Evolutionary conservation across 495 filamentous ascomycete genomes (phyloP).

Genomic region (Pyrenula massariospora): DNA sequence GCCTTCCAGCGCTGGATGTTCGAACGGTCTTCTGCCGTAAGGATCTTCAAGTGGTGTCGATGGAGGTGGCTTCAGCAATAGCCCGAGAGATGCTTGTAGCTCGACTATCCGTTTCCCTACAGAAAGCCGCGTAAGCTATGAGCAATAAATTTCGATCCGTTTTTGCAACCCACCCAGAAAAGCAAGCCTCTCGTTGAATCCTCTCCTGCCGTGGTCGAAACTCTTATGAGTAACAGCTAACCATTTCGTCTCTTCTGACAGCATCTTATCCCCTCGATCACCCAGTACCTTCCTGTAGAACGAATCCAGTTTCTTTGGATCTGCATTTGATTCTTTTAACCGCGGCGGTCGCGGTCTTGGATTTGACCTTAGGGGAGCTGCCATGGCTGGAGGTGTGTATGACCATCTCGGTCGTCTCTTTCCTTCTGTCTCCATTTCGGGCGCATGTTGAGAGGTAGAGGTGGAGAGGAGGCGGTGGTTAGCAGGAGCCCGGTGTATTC

Average conservation of each 20-base stretch:
- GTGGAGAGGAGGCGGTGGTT: background rate
- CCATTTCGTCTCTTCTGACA: conserved; percentile 92
- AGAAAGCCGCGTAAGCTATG: background rate
- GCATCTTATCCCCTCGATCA: conserved; percentile 50
- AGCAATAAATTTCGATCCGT: background rate
- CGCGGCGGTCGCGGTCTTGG: conserved; percentile 18
- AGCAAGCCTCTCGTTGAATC: conserved; percentile 88
- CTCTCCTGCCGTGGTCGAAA: conserved; percentile 88
- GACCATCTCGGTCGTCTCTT: conserved; percentile 62
- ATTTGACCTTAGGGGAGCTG: conserved; percentile 50
- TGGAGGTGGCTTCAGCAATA: conserved; percentile 29
- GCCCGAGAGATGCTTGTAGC: conserved; percentile 61
- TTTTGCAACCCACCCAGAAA: conserved; percentile 57
- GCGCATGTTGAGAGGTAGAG: conserved; percentile 3
- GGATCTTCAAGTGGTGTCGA: conserved; percentile 8
- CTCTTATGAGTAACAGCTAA: conserved; percentile 96
- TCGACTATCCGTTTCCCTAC: conserved; percentile 72
- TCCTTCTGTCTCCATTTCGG: conserved; percentile 20
- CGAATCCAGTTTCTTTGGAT: conserved; percentile 57
- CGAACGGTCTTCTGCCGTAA: conserved; percentile 52
- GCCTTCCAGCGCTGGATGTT: conserved; percentile 60
- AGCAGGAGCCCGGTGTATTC: background rate
- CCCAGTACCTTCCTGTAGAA: conserved; percentile 68
- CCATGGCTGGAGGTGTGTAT: conserved; percentile 66
- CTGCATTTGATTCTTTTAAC: conserved; percentile 54